Percentiles rank a stretch among this genome's conserved stretches.
Conservation (phyloP, 768 basidiomycete genomes). For the Phanerochaete carnosa region DNA sequence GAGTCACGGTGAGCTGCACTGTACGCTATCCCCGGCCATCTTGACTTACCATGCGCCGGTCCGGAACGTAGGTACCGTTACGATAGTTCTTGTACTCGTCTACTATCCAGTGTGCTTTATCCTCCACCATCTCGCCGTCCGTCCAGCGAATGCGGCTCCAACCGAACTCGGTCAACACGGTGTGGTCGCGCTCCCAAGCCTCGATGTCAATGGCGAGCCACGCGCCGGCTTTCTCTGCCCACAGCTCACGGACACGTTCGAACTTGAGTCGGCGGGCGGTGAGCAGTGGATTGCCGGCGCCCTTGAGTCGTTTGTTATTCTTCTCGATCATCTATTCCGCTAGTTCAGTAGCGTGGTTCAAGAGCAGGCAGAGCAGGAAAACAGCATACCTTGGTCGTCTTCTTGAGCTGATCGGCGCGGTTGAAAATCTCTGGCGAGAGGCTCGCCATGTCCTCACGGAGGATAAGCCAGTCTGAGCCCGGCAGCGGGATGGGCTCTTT, state of each 20-base stretch:
- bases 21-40: conserved; percentile 20
- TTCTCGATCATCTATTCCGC: conserved; percentile 70
- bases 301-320: conserved; percentile 75
- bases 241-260: conserved; percentile 63
- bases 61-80: conserved; percentile 62
- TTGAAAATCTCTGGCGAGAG: conserved; percentile 57
- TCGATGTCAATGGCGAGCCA: conserved; percentile 85
- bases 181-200: conserved; percentile 77
- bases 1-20: not conserved
- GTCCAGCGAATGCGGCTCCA: conserved; percentile 62
- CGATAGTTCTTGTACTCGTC: conserved; percentile 56
- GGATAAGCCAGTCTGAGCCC: conserved; percentile 73
- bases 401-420: conserved; percentile 51
- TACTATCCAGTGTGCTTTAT: conserved; percentile 59
- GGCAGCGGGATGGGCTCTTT: conserved; percentile 66
- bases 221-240: conserved; percentile 58
- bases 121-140: conserved; percentile 39
- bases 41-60: conserved; percentile 32
- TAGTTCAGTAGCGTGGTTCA: not conserved
- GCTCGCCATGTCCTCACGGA: conserved; percentile 50
- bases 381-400: conserved; percentile 51
- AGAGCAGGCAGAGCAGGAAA: not conserved
- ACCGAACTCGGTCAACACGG: conserved; percentile 78
- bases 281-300: conserved; percentile 48
- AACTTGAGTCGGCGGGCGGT: conserved; percentile 58